A percentile compares a stretch with the other conserved stretches of the same genome.
Evolutionary conservation across 495 filamentous ascomycete species (phyloP).

Genomic region (Schizothecium vesticola): DNA sequence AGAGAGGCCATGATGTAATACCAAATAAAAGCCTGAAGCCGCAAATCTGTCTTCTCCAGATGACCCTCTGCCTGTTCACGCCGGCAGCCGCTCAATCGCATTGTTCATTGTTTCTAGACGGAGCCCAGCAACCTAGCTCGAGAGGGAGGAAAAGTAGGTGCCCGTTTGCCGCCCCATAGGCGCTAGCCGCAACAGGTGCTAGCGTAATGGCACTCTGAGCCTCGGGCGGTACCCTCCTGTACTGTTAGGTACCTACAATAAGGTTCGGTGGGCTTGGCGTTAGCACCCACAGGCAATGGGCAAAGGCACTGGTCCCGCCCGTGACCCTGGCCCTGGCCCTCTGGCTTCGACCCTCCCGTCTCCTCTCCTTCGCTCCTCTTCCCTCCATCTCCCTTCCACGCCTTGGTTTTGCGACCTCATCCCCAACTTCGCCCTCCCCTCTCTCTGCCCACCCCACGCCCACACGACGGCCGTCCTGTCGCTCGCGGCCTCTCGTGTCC

Average conservation of each 20-base stretch:
- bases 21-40: background rate
- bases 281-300: conserved; percentile 1
- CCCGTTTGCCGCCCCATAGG: conserved; percentile 20
- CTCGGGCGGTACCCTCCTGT: conserved; percentile 14
- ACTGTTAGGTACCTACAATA: conserved; percentile 14
- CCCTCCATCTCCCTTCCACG: conserved; percentile 7
- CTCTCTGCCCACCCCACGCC: background rate
- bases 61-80: background rate
- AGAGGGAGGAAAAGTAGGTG: background rate
- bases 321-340: conserved; percentile 19
- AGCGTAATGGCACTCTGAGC: background rate
- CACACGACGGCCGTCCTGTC: background rate
- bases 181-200: conserved; percentile 20
- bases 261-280: conserved; percentile 2
- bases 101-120: background rate
- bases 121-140: background rate
- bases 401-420: conserved; percentile 9
- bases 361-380: conserved; percentile 16
- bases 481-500: conserved; percentile 9
- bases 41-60: background rate
- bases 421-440: background rate
- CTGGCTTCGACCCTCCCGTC: conserved; percentile 27
- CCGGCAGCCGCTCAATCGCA: background rate
- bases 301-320: conserved; percentile 14
- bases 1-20: background rate